Evolutionary conservation across 768 basidiomycete species (phyloP), one percentile per base, ranked within the genome.

Genomic region (Tubosaeta sp.): DNA sequence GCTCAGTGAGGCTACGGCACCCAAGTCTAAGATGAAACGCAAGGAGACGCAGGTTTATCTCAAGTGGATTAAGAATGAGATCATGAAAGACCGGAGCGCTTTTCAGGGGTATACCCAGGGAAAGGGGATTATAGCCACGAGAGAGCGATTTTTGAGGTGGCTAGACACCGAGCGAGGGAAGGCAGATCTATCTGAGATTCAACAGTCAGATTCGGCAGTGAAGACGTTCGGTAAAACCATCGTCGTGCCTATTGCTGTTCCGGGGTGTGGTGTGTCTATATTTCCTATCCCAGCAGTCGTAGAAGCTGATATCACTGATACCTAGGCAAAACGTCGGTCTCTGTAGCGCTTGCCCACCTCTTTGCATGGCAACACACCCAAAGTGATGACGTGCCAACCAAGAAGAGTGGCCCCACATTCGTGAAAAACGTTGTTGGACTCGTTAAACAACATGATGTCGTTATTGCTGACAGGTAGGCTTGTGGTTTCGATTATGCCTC

Each of bases 281-380:
- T 33, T 14, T 5, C 19, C 4, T 38, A 31, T 32, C 39, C 43
- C 39, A 5, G 11, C 35, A 1, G 11, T 48, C 8, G 11, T 32
- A 17, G 8, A 3, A 7, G 35, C 39, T 56, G 8, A 48, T 29
- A 5, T 5, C 6, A 4, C 11, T 4, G n/a, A 26, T 17, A 33
- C 17, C 2, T 59, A 92, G 92, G 94, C 27, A 98, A 97, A 75
- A 98, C 95, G 0, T 71, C 88, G 0, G 76, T 98, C 12, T 77
- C 89, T 0, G 74, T 97, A 16, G 92, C 91, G 1, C 78, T 98
- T 16, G 58, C 76, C 3, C 77, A 86, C 48, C 77, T 99, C 3
- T 97, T 95, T 61, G 80, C 78, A 0, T 95, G 92, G 54, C 93
- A 79, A 1, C 97, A 98, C 65, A 92, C 90, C 0, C 97, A 98